phyloP scores from a whole-genome alignment of 2,329 filamentous ascomycete genomes.

The Macroventuria anomochaeta region DNA sequence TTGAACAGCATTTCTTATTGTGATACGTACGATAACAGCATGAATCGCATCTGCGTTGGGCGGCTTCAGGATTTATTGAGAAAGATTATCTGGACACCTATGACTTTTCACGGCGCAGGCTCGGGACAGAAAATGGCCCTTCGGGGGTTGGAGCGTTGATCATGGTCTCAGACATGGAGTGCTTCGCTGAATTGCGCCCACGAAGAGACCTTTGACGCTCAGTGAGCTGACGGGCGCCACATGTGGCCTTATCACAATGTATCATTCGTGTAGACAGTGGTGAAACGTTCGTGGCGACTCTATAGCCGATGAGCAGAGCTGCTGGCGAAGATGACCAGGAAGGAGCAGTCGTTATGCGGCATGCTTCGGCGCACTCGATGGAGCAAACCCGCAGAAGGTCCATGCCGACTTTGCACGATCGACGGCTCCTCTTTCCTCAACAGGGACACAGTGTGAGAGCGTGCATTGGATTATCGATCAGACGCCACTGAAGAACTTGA shows the following conservation, averaged over 20 bases:
- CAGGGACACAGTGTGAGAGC: background rate
- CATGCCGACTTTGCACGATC: constrained; percentile 1
- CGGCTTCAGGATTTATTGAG: constrained; percentile 8
- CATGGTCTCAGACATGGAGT: background rate
- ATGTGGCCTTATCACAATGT: background rate
- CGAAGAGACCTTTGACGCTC: background rate
- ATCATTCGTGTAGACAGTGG: background rate
- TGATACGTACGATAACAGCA: constrained; percentile 12
- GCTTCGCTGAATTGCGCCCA: background rate
- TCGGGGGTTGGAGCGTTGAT: background rate
- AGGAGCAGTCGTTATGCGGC: constrained; percentile 5
- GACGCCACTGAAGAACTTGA: background rate
- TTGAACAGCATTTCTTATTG: constrained; percentile 15
- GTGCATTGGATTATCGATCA: background rate
- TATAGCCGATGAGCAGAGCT: background rate
- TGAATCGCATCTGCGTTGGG: constrained; percentile 6
- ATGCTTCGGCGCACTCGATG: constrained; percentile 7
- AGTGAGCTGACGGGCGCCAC: constrained; percentile 3
- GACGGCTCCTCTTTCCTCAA: background rate
- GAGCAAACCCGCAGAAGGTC: background rate
- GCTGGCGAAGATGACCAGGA: background rate
- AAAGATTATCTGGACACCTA: constrained; percentile 3
- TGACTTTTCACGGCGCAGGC: background rate
- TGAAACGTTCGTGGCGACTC: background rate
- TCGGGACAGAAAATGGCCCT: background rate